Base-by-base conservation (phyloP, 176 grass and related monocot genomes). In the Zoysia pacifica region DNA sequence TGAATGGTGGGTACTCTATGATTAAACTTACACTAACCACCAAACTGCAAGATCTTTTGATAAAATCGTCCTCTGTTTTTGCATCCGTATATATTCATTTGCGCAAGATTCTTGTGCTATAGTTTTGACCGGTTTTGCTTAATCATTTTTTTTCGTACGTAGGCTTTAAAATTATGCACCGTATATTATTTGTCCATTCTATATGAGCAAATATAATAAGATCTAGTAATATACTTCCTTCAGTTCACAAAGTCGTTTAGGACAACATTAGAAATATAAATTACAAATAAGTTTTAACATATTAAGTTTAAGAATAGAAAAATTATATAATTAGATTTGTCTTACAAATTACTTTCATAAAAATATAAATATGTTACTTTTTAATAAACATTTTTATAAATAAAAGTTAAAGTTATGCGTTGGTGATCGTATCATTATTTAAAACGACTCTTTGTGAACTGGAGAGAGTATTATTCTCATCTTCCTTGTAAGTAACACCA, bases 1-100 rank as follows among this genome's bases (percentile, higher is more conserved):
- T 81, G 41, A 75, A 62, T 20, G 18, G 63, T 79, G 38, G 69
- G 53, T 46, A 42, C 64, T 85, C 87, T 76, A 65, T 81, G 65
- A 89, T 81, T 65, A 71, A 38, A 51, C 35, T 56, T 70, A 7
- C 56, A 74, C 16, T 84, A 81, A 38, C 68, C 43, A 19, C 42
- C 60, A 79, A 79, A 2, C 41, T 73, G 13, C 65, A 71, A 28
- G 48, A 84, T 80, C 13, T 80, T 65, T 80, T 66, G 43, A 18
- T 3, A 44, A 80, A 75, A 48, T 38, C 62, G 11, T 1, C 64
- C 42, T 14, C 7, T 56, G 61, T 70, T 70, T 51, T 75, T 56
- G 48, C 59, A 76, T 76, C 48, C 64, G 8, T 49, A 68, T 59
- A 28, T 28, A 28, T 28, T 28, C 28, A 28, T 28, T 28, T 28